A percentile compares a stretch with the other conserved stretches of the same genome.
Evolutionary conservation across 352 stramenopile genomes (phyloP).

Genomic region (Phytophthora agathidicida): DNA sequence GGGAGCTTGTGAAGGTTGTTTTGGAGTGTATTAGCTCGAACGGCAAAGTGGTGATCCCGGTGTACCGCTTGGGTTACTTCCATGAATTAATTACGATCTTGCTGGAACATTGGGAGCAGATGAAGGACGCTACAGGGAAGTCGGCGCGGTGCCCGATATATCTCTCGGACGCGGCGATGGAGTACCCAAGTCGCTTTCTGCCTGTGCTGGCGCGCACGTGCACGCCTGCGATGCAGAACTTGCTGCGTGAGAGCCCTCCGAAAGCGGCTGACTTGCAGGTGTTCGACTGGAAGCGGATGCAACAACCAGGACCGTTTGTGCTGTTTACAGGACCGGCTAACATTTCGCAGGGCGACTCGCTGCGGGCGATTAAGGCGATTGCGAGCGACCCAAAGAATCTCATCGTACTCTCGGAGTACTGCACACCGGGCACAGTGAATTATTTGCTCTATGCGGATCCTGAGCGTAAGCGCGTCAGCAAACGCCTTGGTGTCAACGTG

Average conservation of each 20-base stretch:
- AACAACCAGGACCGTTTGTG: conserved; percentile 73
- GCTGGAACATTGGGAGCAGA: conserved; percentile 73
- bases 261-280: conserved; percentile 35
- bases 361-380: conserved; percentile 62
- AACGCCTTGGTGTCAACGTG: conserved; percentile 70
- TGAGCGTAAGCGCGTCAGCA: conserved; percentile 71
- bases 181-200: conserved; percentile 61
- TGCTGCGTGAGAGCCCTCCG: conserved; percentile 34
- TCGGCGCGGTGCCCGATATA: conserved; percentile 61
- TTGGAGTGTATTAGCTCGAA: conserved; percentile 74
- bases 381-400: conserved; percentile 82
- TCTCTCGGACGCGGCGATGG: conserved; percentile 63
- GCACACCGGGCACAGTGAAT: conserved; percentile 80
- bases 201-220: conserved; percentile 72
- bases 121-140: conserved; percentile 39
- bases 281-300: conserved; percentile 78
- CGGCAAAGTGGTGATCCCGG: conserved; percentile 86
- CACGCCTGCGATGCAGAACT: conserved; percentile 43
- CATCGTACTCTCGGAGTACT: conserved; percentile 85
- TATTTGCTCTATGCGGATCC: conserved; percentile 84
- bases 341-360: conserved; percentile 75
- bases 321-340: conserved; percentile 82
- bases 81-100: conserved; percentile 81
- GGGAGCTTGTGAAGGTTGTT: conserved; percentile 80
- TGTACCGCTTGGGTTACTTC: conserved; percentile 81